phyloP scores from a whole-genome alignment of 169 alveolate genomes.

The Plasmodium relictum region DNA sequence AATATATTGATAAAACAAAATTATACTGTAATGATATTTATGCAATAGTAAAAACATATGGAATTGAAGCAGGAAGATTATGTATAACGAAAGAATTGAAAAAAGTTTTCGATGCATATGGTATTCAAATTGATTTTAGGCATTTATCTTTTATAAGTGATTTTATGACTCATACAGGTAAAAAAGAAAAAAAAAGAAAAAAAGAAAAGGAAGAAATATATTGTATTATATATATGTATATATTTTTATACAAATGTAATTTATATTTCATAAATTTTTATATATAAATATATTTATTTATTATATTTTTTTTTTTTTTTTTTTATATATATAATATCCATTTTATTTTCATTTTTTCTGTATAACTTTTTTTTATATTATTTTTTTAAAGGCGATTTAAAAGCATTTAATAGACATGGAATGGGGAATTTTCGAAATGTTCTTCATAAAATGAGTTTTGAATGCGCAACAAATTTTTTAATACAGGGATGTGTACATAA shows the following conservation, averaged over 20 bases:
- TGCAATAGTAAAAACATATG: constrained; percentile 94
- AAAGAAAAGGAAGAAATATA: neutral
- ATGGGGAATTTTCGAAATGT: constrained; percentile 41
- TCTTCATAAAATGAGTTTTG: constrained; percentile 72
- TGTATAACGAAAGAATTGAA: constrained; percentile 95
- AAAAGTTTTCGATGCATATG: constrained; percentile 96
- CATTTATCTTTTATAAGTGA: constrained; percentile 98
- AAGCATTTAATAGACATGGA: constrained; percentile 53
- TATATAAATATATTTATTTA: neutral
- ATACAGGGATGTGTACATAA: constrained; percentile 69
- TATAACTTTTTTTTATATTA: neutral
- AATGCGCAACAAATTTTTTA: constrained; percentile 57
- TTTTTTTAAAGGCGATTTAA: constrained; percentile 34
- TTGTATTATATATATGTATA: neutral
- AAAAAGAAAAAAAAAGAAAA: neutral
- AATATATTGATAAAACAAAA: constrained; percentile 91
- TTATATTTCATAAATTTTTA: neutral
- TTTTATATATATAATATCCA: neutral
- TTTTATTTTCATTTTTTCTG: neutral
- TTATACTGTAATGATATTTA: constrained; percentile 95
- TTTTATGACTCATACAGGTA: constrained; percentile 97
- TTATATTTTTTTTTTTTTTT: neutral
- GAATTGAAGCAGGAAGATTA: constrained; percentile 99
- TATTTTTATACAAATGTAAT: neutral
- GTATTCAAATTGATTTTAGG: constrained; percentile 96